Evolutionary conservation across 1,139 yeast genomes (phyloP), one percentile per base, ranked within the genome.

Genomic region (Taiozyma sp.): DNA sequence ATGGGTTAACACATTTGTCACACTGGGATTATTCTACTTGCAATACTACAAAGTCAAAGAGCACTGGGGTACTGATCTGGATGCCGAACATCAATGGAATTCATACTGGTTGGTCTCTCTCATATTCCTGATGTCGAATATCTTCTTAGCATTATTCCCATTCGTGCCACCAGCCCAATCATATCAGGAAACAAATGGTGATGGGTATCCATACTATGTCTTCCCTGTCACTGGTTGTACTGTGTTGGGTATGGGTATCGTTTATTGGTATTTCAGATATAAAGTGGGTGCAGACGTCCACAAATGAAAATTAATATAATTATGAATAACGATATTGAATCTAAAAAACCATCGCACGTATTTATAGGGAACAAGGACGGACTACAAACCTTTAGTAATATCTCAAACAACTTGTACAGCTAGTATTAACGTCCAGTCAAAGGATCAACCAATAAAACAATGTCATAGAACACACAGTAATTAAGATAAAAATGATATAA

Each of bases 71-170:
- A 35, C 41, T 1, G n/a, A 21, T 4, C 42, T 43, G 16, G 52
- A 50, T 14, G 68, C 68, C 2, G 62, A 63, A 13, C 54, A 53
- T 59, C 57, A 56, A 11, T 58, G 64, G 56, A 52, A 54, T 44
- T 57, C 62, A 1, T 53, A 53, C 47, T 56, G 59, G 57, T 19
- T 46, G 1, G 45, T 70, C 11, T 66, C 71, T 4, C 43, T 62
- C 28, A 55, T 78, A 1, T 81, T 80, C 58, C 60, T 80, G 16
- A n/a, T 66, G 1, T 74, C 81, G 16, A 80, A 80, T 56, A 40
- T 79, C 6, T 79, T 79, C 54, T 67, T 81, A 58, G 81, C 83
- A 2, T 50, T 81, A 11, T 74, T 80, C 50, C 85, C 86, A 7
- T 80, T 81, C 62, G 65, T 81, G 0, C 82, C 80, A 3, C 86